Evolutionary conservation across 2,329 filamentous ascomycete genomes (phyloP).

Genomic region (Venturia aucupariae): DNA sequence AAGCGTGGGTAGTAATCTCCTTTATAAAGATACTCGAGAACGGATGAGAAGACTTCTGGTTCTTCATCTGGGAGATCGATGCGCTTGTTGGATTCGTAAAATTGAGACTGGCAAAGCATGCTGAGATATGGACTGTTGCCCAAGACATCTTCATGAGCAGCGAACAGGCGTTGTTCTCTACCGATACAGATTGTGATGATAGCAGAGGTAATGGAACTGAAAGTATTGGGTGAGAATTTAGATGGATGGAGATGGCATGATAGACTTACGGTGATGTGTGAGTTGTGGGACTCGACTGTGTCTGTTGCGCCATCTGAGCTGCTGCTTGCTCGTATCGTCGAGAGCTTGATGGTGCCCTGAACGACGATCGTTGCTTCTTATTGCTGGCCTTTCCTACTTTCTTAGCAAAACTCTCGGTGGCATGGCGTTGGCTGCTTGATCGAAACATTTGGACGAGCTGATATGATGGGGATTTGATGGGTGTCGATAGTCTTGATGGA

Average conservation of each 20-base stretch:
- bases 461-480: background rate
- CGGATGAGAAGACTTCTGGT: conserved; percentile 80
- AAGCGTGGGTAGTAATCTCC: conserved; percentile 85
- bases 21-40: conserved; percentile 89
- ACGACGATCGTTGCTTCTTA: conserved; percentile 16
- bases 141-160: conserved; percentile 81
- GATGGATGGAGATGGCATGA: conserved; percentile 24
- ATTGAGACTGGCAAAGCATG: conserved; percentile 52
- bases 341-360: conserved; percentile 14
- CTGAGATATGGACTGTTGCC: conserved; percentile 71
- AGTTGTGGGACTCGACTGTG: conserved; percentile 1
- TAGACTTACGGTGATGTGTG: conserved; percentile 16
- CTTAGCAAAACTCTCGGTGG: conserved; percentile 16
- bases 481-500: background rate
- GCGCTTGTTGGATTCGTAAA: conserved; percentile 56
- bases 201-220: conserved; percentile 30
- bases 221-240: conserved; percentile 16
- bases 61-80: conserved; percentile 77
- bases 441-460: conserved; percentile 14
- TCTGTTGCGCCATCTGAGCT: conserved; percentile 17
- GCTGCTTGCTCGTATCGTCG: conserved; percentile 23
- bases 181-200: conserved; percentile 77
- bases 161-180: conserved; percentile 77
- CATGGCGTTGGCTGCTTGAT: conserved; percentile 12
- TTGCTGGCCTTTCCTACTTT: conserved; percentile 14